Conservation (phyloP, 2,329 filamentous ascomycete species). For the Aureobasidium sp. region DNA sequence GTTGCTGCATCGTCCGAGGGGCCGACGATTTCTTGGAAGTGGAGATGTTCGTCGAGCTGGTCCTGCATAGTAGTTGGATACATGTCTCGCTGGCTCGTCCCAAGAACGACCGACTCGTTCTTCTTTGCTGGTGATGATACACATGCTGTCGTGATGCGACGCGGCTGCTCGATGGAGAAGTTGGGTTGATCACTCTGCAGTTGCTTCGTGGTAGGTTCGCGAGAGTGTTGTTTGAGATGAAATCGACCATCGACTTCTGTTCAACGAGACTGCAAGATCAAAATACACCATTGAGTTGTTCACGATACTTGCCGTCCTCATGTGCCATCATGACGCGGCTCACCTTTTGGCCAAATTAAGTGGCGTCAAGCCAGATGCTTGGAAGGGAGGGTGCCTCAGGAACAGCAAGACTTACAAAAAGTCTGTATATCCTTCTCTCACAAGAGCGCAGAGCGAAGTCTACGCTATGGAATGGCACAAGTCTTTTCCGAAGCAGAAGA, state of each 20-base stretch:
- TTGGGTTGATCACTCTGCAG: background rate
- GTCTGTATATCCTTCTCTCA: no score
- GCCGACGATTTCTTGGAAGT: background rate
- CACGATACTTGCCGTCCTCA: background rate
- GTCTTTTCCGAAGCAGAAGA: no score
- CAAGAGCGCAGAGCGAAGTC: no score
- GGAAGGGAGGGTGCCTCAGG: background rate
- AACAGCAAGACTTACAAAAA: no score
- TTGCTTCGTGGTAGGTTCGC: background rate
- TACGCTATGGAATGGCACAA: no score
- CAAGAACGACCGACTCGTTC: slow-evolving; percentile 17
- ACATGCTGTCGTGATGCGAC: slow-evolving; percentile 19
- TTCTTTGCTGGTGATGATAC: slow-evolving; percentile 22
- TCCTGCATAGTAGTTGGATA: slow-evolving; percentile 26
- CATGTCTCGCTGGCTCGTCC: slow-evolving; percentile 24
- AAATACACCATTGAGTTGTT: background rate
- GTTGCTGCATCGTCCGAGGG: slow-evolving; percentile 4
- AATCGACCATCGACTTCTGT: background rate
- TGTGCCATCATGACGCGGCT: background rate
- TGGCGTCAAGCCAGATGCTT: background rate
- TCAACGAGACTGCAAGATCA: background rate
- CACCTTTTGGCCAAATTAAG: background rate
- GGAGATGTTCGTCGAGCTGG: slow-evolving; percentile 13
- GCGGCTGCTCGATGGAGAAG: background rate
- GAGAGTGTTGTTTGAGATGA: background rate